These are phyloP conservation scores for Lasiodiplodia hormozganensis DNA, from an alignment of 2,329 filamentous ascomycete genomes.

Conservation along the genomic window DNA sequence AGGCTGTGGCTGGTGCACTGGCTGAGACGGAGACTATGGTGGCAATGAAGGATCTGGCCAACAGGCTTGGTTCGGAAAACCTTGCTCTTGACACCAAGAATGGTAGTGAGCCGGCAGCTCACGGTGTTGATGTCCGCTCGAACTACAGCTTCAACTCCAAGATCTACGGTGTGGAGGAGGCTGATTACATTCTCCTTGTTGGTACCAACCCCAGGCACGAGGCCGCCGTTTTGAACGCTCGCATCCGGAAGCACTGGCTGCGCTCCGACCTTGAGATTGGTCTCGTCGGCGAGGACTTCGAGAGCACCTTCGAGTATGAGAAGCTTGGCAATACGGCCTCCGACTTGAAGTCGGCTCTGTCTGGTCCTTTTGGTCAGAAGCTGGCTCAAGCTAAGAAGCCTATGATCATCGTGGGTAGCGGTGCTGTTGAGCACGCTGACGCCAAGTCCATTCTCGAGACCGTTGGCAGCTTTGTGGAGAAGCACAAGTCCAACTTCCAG, in stretches of 20 bases:
- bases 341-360: slow-evolving; percentile 82
- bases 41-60: slow-evolving; percentile 95
- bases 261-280: slow-evolving; percentile 93
- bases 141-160: slow-evolving; percentile 98
- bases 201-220: slow-evolving; percentile 96
- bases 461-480: slow-evolving; percentile 89
- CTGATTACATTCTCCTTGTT: slow-evolving; percentile 88
- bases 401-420: slow-evolving; percentile 96
- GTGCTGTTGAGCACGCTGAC: slow-evolving; percentile 87
- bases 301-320: slow-evolving; percentile 95
- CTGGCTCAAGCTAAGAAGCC: slow-evolving; percentile 85
- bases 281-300: slow-evolving; percentile 87
- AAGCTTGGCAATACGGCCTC: slow-evolving; percentile 82
- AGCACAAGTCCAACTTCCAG: slow-evolving; percentile 86
- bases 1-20: slow-evolving; percentile 89
- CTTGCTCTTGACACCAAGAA: slow-evolving; percentile 88
- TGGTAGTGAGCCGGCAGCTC: slow-evolving; percentile 82
- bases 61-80: slow-evolving; percentile 96
- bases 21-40: slow-evolving; percentile 93
- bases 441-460: slow-evolving; percentile 93
- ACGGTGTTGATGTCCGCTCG: slow-evolving; percentile 90
- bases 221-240: slow-evolving; percentile 91
- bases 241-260: slow-evolving; percentile 97
- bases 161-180: slow-evolving; percentile 92
- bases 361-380: slow-evolving; percentile 91